phyloP scores from a whole-genome alignment of 306 rosid genomes.

The Chamaecrista fasciculata region DNA sequence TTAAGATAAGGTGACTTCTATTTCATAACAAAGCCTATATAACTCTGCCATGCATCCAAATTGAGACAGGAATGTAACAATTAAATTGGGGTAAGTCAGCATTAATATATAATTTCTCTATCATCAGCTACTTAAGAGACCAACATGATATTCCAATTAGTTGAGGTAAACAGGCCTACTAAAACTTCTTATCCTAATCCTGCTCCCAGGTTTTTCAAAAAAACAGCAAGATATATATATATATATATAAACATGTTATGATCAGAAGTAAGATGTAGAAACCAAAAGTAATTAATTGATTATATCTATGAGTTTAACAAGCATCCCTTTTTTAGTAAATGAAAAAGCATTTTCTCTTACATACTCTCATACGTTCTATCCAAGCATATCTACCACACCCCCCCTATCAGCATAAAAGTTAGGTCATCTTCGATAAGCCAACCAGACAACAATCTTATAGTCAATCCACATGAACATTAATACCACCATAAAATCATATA shows the following conservation, averaged over 20 bases:
- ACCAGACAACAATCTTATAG: not conserved
- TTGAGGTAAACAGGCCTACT: not conserved
- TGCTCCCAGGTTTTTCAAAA: not conserved
- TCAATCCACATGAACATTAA: not conserved
- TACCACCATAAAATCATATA: slow-evolving; percentile 6
- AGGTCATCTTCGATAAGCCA: slow-evolving; percentile 19
- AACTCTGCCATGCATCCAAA: not conserved
- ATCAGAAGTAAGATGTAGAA: not conserved
- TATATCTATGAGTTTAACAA: not conserved
- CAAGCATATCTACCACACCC: not conserved
- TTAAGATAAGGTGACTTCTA: not conserved
- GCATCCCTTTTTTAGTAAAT: not conserved
- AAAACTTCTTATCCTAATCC: not conserved
- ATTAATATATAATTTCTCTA: not conserved
- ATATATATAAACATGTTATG: not conserved
- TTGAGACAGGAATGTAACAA: not conserved
- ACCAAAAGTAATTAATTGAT: not conserved
- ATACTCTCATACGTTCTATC: not conserved
- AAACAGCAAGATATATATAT: not conserved
- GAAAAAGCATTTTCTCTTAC: not conserved
- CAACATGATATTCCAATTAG: not conserved
- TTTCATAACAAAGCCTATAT: not conserved
- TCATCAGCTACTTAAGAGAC: not conserved
- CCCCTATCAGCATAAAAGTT: slow-evolving; percentile 14
- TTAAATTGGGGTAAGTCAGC: not conserved